Evolutionary conservation across 306 rosid genomes (phyloP), one percentile per base, ranked within the genome.

Genomic region (Psophocarpus tetragonolobus): DNA sequence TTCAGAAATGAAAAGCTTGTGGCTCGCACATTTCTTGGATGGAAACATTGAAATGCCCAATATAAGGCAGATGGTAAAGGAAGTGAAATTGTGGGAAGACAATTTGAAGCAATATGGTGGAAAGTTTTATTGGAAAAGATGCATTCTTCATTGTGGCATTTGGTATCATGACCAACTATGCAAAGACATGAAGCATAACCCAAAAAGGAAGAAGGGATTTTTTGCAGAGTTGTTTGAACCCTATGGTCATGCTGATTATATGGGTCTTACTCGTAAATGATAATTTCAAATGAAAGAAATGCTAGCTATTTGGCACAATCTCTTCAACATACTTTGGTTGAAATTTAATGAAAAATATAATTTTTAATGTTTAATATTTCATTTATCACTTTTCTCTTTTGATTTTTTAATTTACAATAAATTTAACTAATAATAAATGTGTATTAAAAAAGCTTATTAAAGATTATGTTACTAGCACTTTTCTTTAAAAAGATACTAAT

Each of bases 151-250:
- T 51, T 14, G 74, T 8, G 57, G 26, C 8, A 83, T 85, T 0
- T 87, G 88, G 86, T 85, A 87, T 57, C 82, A 84, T 4, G 90
- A 89, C 61, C 87, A 81, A 0, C 13, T 87, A 53, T 85, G 89
- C 78, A 85, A 74, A 66, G 93, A 89, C 61, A 83, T 87, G 76
- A 85, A 84, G 47, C 29, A 62, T 6, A 68, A 89, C 23, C 79
- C 73, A 30, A 75, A 8, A 67, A 87, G 93, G 27, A 87, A 89
- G 76, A 81, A 84, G 15, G 71, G 72, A 0, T 0, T 60, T 65
- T 58, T 79, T 12, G 81, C 83, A 0, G 86, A 84, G 56, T 30
- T 76, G 23, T 85, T 87, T 70, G 42, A 57, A 56, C 93, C 93
- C 18, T 87, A 89, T 83, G 85, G 85, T 0, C 80, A 85, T 1